Evolutionary conservation across 768 basidiomycete species (phyloP).

Genomic region (Crassisporium funariophilum): DNA sequence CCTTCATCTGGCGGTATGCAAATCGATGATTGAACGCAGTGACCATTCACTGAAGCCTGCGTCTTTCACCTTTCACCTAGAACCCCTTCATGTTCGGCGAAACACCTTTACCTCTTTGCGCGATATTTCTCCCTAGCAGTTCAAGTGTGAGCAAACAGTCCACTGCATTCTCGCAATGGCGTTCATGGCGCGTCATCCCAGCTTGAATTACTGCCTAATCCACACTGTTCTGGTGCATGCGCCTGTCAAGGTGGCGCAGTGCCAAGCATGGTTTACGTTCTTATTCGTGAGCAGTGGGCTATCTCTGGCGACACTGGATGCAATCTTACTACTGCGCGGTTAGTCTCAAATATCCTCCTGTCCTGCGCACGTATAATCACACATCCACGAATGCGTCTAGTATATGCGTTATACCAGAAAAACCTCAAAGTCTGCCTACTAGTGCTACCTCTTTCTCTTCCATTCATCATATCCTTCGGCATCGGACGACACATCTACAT

Average conservation of each 20-base stretch:
- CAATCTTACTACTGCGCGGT: conserved; percentile 2
- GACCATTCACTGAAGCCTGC: too few relatives aligned
- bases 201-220: conserved; percentile 2
- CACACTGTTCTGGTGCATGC: conserved; percentile 1
- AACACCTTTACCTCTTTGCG: not conserved
- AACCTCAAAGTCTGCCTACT: not conserved
- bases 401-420: conserved; percentile 2
- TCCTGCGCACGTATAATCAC: not conserved
- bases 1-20: not conserved
- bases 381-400: not conserved
- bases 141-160: not conserved
- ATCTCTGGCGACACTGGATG: not conserved
- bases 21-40: not conserved
- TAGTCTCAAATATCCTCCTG: not conserved
- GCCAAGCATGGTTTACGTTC: not conserved
- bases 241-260: not conserved
- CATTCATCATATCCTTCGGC: not conserved
- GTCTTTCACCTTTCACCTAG: not conserved
- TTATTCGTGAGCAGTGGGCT: not conserved
- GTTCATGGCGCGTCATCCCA: not conserved
- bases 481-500: not conserved
- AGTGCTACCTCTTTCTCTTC: not conserved
- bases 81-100: not conserved
- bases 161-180: not conserved
- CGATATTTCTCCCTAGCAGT: conserved; percentile 1